Conservation (phyloP, 331 rosid genomes). For the Quercus tomentella region DNA sequence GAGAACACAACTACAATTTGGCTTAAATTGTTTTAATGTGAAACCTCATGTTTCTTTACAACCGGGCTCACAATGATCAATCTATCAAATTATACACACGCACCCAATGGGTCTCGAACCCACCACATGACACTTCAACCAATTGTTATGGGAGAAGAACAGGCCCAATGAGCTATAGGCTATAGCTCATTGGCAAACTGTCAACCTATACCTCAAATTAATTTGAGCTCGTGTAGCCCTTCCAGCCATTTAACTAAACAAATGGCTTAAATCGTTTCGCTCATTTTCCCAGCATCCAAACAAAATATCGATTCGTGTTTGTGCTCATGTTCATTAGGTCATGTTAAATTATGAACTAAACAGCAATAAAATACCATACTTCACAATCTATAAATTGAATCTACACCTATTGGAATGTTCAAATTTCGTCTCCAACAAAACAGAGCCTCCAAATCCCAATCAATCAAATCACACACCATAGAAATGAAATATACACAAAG, state of each 20-base stretch:
- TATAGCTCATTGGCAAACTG: too few species aligned
- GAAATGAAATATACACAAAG: background rate
- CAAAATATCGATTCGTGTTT: background rate
- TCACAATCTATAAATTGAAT: background rate
- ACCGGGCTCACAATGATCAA: background rate
- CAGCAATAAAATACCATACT: too few species aligned
- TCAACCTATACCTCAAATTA: too few species aligned
- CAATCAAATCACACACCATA: background rate
- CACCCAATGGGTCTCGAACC: background rate
- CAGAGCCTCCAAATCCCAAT: constrained; percentile 27
- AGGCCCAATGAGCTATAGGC: too few species aligned
- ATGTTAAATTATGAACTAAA: too few species aligned
- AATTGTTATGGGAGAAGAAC: too few species aligned
- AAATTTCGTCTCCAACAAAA: background rate
- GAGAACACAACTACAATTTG: background rate
- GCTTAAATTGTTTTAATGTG: too few species aligned
- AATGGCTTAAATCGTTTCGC: too few species aligned
- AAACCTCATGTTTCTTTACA: background rate
- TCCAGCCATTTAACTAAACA: background rate
- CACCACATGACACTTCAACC: too few species aligned
- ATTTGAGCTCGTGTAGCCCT: background rate
- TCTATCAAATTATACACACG: background rate
- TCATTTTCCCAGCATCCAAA: background rate
- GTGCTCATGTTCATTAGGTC: background rate
- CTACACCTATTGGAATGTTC: background rate